These are phyloP conservation scores for Linnemannia exigua DNA, from an alignment of 192 early-diverging fungal species.

Conservation along the genomic window DNA sequence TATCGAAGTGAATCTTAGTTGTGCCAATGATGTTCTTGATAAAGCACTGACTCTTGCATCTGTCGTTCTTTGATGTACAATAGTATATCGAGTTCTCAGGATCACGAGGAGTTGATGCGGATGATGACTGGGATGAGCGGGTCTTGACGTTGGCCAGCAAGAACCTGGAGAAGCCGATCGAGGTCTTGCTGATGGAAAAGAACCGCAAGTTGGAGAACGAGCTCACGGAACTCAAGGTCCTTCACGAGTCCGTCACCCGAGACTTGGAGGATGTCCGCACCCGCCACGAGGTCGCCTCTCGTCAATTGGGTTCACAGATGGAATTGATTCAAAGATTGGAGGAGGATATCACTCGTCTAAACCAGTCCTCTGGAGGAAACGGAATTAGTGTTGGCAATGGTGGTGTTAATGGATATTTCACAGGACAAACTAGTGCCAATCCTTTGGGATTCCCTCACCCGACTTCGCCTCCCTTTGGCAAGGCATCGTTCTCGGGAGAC, in stretches of 20 bases:
- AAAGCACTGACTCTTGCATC: too few species aligned
- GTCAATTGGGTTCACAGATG: constrained; percentile 59
- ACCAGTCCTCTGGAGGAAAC: constrained; percentile 18
- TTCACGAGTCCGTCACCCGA: constrained; percentile 42
- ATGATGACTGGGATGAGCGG: constrained; percentile 58
- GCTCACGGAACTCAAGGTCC: constrained; percentile 71
- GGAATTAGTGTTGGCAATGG: neutral
- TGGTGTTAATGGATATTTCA: constrained; percentile 29
- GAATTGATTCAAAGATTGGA: constrained; percentile 67
- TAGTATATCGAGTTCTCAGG: constrained; percentile 80
- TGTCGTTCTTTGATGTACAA: neutral
- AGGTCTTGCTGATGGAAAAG: constrained; percentile 84
- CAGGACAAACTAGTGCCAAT: constrained; percentile 13
- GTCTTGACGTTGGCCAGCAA: constrained; percentile 58
- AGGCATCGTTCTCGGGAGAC: constrained; percentile 35
- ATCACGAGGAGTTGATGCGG: constrained; percentile 62
- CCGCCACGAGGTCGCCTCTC: constrained; percentile 44
- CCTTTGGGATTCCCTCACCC: constrained; percentile 22
- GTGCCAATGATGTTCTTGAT: too few species aligned
- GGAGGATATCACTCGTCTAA: constrained; percentile 67
- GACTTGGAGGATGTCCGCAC: constrained; percentile 42
- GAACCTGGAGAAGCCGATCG: constrained; percentile 71
- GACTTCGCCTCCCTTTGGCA: constrained; percentile 46
- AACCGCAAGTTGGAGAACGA: constrained; percentile 87
- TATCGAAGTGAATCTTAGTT: too few species aligned